phyloP scores from a whole-genome alignment of 306 rosid species.

The Prunus dulcis region DNA sequence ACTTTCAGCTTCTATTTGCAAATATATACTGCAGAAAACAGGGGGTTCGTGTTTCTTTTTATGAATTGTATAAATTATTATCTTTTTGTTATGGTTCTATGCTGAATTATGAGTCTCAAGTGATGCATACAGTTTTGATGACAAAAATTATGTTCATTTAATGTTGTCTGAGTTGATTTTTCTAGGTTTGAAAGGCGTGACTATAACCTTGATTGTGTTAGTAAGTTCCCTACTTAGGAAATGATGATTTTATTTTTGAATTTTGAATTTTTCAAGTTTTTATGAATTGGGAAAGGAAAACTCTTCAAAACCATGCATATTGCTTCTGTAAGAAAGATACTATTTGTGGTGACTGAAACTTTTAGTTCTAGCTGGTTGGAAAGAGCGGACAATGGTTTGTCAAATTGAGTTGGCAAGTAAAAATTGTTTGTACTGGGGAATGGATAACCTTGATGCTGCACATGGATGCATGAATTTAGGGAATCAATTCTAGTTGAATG shows the following conservation, averaged over 20 bases:
- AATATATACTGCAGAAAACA: neutral
- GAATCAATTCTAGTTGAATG: neutral
- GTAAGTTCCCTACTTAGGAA: no score
- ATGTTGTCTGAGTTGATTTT: neutral
- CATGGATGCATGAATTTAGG: neutral
- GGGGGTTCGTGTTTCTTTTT: neutral
- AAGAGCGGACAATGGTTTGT: neutral
- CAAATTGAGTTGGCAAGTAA: neutral
- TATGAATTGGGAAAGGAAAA: neutral
- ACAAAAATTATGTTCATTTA: neutral
- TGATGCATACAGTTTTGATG: neutral
- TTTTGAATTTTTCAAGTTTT: neutral
- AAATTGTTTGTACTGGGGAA: neutral
- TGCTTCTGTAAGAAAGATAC: neutral
- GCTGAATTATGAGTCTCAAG: neutral
- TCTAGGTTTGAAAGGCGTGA: neutral
- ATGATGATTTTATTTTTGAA: neutral
- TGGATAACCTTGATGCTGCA: neutral
- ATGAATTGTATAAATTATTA: neutral
- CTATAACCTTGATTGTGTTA: no score
- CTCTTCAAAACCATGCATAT: neutral
- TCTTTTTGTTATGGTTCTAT: neutral
- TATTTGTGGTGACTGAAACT: neutral
- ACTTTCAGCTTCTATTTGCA: neutral
- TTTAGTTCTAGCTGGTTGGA: neutral